Evolutionary conservation across 495 filamentous ascomycete genomes (phyloP), one percentile per base, ranked within the genome.

Genomic region (Chaetomium fimeti): DNA sequence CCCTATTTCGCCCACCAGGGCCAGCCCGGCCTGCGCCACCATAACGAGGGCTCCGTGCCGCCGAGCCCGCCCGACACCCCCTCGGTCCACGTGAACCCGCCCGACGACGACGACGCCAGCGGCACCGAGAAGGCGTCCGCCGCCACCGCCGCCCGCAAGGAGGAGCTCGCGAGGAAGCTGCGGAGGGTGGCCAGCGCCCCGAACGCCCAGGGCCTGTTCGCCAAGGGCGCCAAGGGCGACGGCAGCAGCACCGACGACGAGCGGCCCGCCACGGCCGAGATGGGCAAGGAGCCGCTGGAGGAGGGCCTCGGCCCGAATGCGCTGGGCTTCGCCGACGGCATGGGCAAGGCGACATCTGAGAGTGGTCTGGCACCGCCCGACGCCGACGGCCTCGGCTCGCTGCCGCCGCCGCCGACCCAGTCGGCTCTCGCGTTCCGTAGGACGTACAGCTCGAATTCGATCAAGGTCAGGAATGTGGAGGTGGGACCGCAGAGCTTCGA

Each of bases 401-500:
- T 84, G 57, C 82, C 80, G 57, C 74, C 80, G 57, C 74, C 81
- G 12, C 80, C 82, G 24, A 76, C 68, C 68, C 70, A 76, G 68
- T 72, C 82, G 68, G 78, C 85, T 38, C 80, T 89, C 36, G 84
- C 88, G 18, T 98, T 98, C 76, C 87, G 94, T 67, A 85, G 94
- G 71, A 98, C 94, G 3, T 98, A 98, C 76, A 98, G 94, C 77
- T 97, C 94, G 61, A 98, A 98, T 72, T 98, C 94, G 47, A 98
- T 98, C 80, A 97, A 97, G 76, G 90, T 98, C 63, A 86, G 93
- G 68, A 90, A 96, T 75, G 94, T 98, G 56, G 94, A 98, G 78
- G 94, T 98, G 40, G 91, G 93, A 0, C 94, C 94, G 8, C 83
- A 88, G 63, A 98, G 94, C 70, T 98, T 98, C 72, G 94, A 98